These are phyloP conservation scores for Colletotrichum viniferum DNA, from an alignment of 2,329 filamentous ascomycete genomes.

Conservation along the genomic window DNA sequence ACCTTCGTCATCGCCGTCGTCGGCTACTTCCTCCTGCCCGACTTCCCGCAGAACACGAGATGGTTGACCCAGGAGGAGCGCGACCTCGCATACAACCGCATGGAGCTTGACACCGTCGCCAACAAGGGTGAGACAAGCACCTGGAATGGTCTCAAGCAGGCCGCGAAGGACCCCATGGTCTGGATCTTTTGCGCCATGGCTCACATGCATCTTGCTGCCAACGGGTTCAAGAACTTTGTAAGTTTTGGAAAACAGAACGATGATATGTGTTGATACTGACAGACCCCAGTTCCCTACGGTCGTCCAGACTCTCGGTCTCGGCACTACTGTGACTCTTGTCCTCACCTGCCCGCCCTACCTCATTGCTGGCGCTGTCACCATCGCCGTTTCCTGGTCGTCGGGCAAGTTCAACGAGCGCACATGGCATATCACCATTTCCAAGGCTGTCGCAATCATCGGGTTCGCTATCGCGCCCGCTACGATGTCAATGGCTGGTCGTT, in stretches of 20 bases:
- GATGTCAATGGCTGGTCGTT: conserved; percentile 29
- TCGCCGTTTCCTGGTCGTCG: conserved; percentile 32
- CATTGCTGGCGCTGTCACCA: conserved; percentile 30
- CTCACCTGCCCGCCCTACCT: conserved; percentile 44
- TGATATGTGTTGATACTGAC: background rate
- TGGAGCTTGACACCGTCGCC: conserved; percentile 28
- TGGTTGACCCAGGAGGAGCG: conserved; percentile 26
- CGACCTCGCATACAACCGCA: conserved; percentile 24
- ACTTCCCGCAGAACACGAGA: conserved; percentile 25
- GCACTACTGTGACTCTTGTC: conserved; percentile 50
- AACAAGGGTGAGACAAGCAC: conserved; percentile 27
- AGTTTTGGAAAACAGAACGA: background rate
- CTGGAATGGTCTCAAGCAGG: conserved; percentile 33
- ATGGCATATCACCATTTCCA: conserved; percentile 46
- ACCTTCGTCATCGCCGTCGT: conserved; percentile 30
- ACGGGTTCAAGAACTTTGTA: conserved; percentile 47
- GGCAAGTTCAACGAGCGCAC: conserved; percentile 47
- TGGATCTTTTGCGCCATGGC: conserved; percentile 54
- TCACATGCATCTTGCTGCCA: conserved; percentile 53
- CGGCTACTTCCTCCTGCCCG: conserved; percentile 24
- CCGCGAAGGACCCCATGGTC: conserved; percentile 43
- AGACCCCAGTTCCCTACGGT: conserved; percentile 39
- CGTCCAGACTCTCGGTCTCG: conserved; percentile 51
- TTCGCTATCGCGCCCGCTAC: conserved; percentile 35
- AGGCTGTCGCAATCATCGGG: conserved; percentile 41